Evolutionary conservation across 2,329 filamentous ascomycete genomes (phyloP).

Genomic region (Amylocarpus encephaloides): DNA sequence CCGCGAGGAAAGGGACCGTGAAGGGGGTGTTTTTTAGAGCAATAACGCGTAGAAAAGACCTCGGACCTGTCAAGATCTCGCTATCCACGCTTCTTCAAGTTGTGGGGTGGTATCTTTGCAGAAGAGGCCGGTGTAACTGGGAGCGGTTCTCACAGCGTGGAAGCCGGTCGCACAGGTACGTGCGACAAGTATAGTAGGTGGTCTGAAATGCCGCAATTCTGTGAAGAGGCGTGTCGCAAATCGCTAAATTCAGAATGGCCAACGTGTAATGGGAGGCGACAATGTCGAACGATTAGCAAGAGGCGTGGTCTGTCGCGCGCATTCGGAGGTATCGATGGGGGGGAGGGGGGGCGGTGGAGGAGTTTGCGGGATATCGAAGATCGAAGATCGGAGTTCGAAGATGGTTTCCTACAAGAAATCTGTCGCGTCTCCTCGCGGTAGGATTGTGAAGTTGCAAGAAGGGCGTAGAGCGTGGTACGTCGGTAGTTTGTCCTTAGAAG

Average conservation of each 20-base stretch:
- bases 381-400: too few species aligned
- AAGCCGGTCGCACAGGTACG: constrained; percentile 9
- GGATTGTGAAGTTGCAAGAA: constrained; percentile 22
- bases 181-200: constrained; percentile 15
- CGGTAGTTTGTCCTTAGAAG: too few species aligned
- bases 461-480: neutral
- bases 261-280: constrained; percentile 13
- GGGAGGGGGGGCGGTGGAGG: constrained; percentile 2
- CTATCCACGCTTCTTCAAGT: too few species aligned
- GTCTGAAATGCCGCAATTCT: constrained; percentile 17
- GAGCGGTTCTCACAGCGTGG: constrained; percentile 9
- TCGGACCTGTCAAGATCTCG: too few species aligned
- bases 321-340: constrained; percentile 8
- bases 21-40: too few species aligned
- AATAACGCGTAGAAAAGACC: too few species aligned
- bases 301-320: constrained; percentile 13
- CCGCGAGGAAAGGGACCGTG: neutral
- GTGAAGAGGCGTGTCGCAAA: constrained; percentile 21
- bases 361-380: neutral
- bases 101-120: too few species aligned
- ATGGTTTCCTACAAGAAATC: too few species aligned
- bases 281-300: constrained; percentile 6
- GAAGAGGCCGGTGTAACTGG: constrained; percentile 12
- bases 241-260: constrained; percentile 17
- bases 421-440: constrained; percentile 14